Conservation (phyloP, 2,329 filamentous ascomycete genomes). For the Peltaster fructicola region DNA sequence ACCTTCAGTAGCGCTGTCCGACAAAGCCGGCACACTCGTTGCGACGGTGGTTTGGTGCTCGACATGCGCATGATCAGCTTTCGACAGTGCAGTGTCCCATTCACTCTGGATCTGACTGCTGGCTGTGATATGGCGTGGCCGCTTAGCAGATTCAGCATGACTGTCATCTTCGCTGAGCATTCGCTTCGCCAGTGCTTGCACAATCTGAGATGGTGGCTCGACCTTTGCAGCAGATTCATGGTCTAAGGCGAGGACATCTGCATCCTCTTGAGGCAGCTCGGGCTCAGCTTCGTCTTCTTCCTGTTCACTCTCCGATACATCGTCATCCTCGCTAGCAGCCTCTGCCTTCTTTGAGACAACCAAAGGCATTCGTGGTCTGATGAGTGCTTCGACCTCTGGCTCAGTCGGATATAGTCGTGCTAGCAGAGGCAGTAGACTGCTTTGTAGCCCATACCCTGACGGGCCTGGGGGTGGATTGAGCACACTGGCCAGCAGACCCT, state of each 20-base stretch:
- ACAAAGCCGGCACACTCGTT: background rate
- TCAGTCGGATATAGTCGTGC: slow-evolving; percentile 45
- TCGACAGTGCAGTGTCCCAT: no score
- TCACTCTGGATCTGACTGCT: no score
- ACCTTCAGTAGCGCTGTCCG: slow-evolving; percentile 3
- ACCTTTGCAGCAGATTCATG: slow-evolving; percentile 1
- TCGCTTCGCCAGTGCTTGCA: no score
- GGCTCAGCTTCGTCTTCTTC: slow-evolving; percentile 6
- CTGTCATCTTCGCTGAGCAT: slow-evolving; percentile 1
- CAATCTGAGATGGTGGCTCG: slow-evolving; percentile 1
- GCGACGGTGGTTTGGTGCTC: background rate
- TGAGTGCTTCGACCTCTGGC: slow-evolving; percentile 52
- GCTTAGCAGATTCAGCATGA: no score
- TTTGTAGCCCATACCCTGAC: slow-evolving; percentile 22
- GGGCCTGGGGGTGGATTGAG: slow-evolving; percentile 47
- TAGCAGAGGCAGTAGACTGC: slow-evolving; percentile 68
- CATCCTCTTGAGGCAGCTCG: slow-evolving; percentile 5
- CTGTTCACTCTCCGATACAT: slow-evolving; percentile 8
- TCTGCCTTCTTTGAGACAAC: slow-evolving; percentile 13
- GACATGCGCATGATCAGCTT: background rate
- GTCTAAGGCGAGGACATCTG: slow-evolving; percentile 1
- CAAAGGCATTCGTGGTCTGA: slow-evolving; percentile 33
- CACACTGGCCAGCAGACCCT: slow-evolving; percentile 65
- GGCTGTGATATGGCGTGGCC: no score
- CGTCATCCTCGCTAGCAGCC: slow-evolving; percentile 4